These are phyloP conservation scores for Metschnikowia proteae DNA, from an alignment of 805 yeast genomes.

Conservation along the genomic window DNA sequence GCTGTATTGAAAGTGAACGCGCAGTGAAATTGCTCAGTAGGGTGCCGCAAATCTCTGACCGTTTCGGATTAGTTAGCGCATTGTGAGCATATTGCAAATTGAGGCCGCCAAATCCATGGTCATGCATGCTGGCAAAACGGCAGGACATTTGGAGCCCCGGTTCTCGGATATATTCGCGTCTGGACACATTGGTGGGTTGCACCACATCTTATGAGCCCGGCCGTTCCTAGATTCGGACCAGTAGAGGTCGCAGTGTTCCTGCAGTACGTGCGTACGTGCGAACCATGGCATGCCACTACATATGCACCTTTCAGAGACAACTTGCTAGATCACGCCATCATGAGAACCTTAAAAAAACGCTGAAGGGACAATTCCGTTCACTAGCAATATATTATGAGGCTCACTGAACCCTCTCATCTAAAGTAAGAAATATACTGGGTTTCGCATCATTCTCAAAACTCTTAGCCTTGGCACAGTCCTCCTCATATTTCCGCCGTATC, in stretches of 20 bases:
- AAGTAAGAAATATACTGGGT: background rate
- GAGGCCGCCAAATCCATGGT: background rate
- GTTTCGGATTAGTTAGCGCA: background rate
- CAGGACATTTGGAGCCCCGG: background rate
- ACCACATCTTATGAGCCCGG: background rate
- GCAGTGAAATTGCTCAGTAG: background rate
- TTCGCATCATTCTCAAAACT: background rate
- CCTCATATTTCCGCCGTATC: conserved; percentile 3
- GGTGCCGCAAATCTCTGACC: background rate
- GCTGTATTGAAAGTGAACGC: too few species aligned
- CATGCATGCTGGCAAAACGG: background rate
- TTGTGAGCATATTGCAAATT: background rate
- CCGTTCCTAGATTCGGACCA: background rate
- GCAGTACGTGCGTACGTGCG: background rate
- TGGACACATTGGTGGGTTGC: background rate
- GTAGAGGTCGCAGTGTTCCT: background rate
- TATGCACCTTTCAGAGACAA: background rate
- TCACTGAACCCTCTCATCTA: background rate
- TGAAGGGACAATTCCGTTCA: too few species aligned
- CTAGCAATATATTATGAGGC: too few species aligned
- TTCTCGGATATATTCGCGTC: background rate
- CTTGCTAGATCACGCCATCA: too few species aligned
- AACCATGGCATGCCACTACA: background rate
- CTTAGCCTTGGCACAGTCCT: conserved; percentile 1
- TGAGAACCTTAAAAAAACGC: too few species aligned